Percentiles rank a stretch among this genome's conserved stretches.
phyloP scores from a whole-genome alignment of 1,284 basidiomycete species.

The Heimioporus retisporus region DNA sequence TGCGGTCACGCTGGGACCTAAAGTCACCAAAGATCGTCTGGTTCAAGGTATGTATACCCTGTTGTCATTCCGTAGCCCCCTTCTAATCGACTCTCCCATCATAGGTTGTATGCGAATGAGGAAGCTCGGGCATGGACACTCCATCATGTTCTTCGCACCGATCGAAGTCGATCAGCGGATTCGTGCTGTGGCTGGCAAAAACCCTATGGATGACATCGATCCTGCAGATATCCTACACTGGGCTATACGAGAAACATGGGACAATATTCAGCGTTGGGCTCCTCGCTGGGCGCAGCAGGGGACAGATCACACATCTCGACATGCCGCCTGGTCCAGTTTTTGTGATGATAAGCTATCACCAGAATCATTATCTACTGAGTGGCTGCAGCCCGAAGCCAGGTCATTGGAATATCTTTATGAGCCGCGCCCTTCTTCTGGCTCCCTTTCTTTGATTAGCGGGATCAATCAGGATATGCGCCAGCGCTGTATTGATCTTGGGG shows the following conservation, averaged over 20 bases:
- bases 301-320: slow-evolving; percentile 46
- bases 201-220: slow-evolving; percentile 16
- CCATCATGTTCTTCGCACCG: slow-evolving; percentile 50
- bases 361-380: slow-evolving; percentile 31
- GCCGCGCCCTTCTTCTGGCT: not conserved
- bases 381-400: slow-evolving; percentile 50
- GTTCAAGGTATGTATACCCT: not conserved
- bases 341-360: slow-evolving; percentile 2
- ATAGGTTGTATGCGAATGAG: not conserved
- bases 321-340: slow-evolving; percentile 40
- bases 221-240: slow-evolving; percentile 51
- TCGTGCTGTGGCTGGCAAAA: slow-evolving; percentile 35
- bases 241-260: slow-evolving; percentile 54
- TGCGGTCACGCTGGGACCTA: slow-evolving; percentile 33
- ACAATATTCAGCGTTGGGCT: slow-evolving; percentile 28
- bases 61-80: not conserved
- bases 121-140: not conserved
- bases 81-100: not conserved
- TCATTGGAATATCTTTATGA: not conserved
- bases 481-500: slow-evolving; percentile 25
- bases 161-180: slow-evolving; percentile 53
- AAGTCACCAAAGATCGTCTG: not conserved
- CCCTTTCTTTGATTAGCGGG: not conserved
- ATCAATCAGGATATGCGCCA: slow-evolving; percentile 34
- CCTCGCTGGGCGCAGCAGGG: slow-evolving; percentile 60